Base-by-base conservation (phyloP, 1,284 basidiomycete species). In the Trichosporon ovoides region DNA sequence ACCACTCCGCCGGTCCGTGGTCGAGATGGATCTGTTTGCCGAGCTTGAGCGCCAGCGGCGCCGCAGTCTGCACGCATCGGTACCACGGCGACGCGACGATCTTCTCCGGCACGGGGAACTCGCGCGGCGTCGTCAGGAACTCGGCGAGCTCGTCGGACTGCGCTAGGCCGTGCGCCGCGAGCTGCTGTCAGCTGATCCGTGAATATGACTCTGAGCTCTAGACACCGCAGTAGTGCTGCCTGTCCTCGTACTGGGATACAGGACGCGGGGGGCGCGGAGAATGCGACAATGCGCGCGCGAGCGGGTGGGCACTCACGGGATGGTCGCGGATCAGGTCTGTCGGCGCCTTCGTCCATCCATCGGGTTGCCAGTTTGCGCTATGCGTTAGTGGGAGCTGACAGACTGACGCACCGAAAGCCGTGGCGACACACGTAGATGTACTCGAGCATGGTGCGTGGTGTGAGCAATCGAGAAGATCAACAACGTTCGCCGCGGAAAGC, bases 401-500 rank as follows among this genome's bases (percentile, higher is more conserved):
- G 50, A 73, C 71, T 16, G 14, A 65, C 68, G 35, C 58, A 73
- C 65, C 78, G 66, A 66, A 79, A 79, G 12, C 78, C 78, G 68
- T 82, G 81, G 1, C 81, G 70, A 54, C 76, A 77, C 57, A 81
- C 71, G 69, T 80, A 81, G 61, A 81, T 76, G 35, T 76, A 74
- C 53, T 81, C 77, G 28, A 81, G 70, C 77, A 79, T 79, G 7
- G 19, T 55, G 52, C 18, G 46, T 12, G 31, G 16, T n/a, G 34
- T 19, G n/a, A 7, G 10, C 7, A 13, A 22, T 22, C 18, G 24
- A 48, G 22, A 24, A 10, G 43, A 24, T 7, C 10, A 31, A 31
- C 28, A 5, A 9, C n/a, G n/a, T n/a, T 13, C 43, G 43, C 43
- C 24, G 43, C 22, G 3, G 43, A 31, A 48, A 19, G 24, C n/a